Evolutionary conservation across 768 basidiomycete genomes (phyloP).

Genomic region (Amyloporia xantha): DNA sequence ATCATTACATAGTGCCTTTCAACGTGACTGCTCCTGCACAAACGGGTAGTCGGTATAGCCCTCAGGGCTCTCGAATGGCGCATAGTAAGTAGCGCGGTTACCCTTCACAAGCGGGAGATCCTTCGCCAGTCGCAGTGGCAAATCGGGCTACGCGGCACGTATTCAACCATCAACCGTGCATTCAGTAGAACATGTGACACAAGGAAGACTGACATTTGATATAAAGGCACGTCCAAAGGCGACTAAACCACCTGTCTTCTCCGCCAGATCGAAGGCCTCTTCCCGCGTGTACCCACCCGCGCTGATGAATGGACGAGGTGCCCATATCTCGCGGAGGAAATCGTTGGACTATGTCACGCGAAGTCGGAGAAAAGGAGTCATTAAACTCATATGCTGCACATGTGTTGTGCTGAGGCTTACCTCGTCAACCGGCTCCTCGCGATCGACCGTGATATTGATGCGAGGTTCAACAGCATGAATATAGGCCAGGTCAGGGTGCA

Average conservation of each 20-base stretch:
- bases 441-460: not conserved
- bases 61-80: constrained; percentile 20
- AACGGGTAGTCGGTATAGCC: constrained; percentile 24
- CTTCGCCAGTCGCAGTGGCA: constrained; percentile 30
- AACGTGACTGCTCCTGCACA: too few relatives aligned
- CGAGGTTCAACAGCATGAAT: constrained; percentile 28
- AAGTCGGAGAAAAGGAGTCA: not conserved
- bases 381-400: not conserved
- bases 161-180: not conserved
- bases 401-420: not conserved
- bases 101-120: constrained; percentile 28
- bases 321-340: constrained; percentile 19
- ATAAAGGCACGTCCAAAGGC: constrained; percentile 21
- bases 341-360: constrained; percentile 16
- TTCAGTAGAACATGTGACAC: not conserved
- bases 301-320: constrained; percentile 13
- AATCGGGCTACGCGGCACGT: constrained; percentile 22
- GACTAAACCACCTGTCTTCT: constrained; percentile 14
- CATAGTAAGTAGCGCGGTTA: constrained; percentile 35
- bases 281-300: constrained; percentile 19
- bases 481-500: constrained; percentile 5
- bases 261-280: constrained; percentile 13
- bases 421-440: not conserved
- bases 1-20: too few relatives aligned
- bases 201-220: constrained; percentile 15